Conservation (phyloP, 106 monocot genomes). For the Iris macrosiphon region DNA sequence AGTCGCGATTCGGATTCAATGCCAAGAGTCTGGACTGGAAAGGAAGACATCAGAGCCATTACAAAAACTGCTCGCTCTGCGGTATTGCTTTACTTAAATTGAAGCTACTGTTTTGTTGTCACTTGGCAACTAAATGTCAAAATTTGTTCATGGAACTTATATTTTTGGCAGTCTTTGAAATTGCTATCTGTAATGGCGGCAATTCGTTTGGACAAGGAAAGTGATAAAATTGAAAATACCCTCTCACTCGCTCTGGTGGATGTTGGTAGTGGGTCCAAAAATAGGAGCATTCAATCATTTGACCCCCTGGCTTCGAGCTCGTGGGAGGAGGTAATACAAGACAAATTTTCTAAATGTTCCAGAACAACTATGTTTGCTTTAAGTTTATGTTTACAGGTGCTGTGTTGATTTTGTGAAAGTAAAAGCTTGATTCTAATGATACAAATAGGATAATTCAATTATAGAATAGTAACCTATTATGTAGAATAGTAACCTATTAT, state of each 20-base stretch:
- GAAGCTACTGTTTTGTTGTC: background rate
- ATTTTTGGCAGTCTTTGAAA: conserved; percentile 75
- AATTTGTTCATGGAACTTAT: background rate
- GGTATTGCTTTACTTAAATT: conserved; percentile 21
- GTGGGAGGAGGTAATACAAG: conserved; percentile 65
- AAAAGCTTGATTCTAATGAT: too few species aligned
- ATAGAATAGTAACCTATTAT: too few species aligned
- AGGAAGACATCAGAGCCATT: conserved; percentile 88
- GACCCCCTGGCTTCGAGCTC: conserved; percentile 83
- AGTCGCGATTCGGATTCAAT: conserved; percentile 85
- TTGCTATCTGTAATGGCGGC: conserved; percentile 80
- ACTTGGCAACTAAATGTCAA: too few species aligned
- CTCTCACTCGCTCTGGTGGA: conserved; percentile 62
- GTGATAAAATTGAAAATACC: conserved; percentile 69
- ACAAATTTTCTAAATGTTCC: too few species aligned
- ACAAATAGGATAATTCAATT: too few species aligned
- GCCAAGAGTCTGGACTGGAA: conserved; percentile 93
- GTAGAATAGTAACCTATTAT: too few species aligned
- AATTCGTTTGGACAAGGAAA: conserved; percentile 66
- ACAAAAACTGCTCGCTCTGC: conserved; percentile 84
- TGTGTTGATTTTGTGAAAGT: too few species aligned
- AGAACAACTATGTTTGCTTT: too few species aligned
- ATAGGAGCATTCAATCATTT: conserved; percentile 39
- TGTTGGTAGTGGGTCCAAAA: conserved; percentile 17
- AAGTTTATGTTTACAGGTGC: too few species aligned